These are phyloP conservation scores for grape (Vitis vinifera) DNA, from an alignment of 164 flowering plant species.

Conservation along the genomic window DNA sequence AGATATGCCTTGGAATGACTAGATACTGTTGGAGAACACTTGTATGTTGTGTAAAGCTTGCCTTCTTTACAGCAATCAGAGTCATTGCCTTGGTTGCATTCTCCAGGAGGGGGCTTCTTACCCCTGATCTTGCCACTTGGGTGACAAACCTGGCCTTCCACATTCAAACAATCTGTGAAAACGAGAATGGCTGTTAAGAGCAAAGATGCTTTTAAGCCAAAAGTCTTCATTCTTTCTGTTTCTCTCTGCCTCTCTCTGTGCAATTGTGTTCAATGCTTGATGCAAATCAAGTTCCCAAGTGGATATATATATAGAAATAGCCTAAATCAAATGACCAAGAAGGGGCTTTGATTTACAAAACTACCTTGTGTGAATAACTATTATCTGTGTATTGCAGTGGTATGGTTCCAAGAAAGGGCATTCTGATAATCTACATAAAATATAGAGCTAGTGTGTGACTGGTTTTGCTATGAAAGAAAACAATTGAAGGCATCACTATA, in stretches of 20 bases:
- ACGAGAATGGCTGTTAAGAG: not conserved
- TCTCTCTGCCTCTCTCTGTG: not conserved
- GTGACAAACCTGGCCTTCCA: not conserved
- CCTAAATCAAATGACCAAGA: not conserved
- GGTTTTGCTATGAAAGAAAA: no score
- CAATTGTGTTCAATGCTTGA: not conserved
- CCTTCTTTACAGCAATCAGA: slow-evolving; percentile 8
- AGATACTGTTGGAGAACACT: slow-evolving; percentile 4
- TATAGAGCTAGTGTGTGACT: no score
- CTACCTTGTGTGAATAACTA: no score
- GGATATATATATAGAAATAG: not conserved
- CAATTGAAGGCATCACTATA: no score
- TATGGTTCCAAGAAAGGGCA: no score
- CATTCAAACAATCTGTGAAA: slow-evolving; percentile 1
- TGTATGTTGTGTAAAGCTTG: slow-evolving; percentile 2
- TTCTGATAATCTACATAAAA: no score
- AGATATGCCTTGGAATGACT: slow-evolving; percentile 2
- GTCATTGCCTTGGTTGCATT: slow-evolving; percentile 8
- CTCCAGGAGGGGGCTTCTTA: slow-evolving; percentile 3
- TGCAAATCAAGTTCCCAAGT: not conserved
- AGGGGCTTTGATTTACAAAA: no score
- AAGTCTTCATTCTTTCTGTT: not conserved
- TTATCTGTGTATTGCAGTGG: no score
- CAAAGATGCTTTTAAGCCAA: not conserved
- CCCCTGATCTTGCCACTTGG: slow-evolving; percentile 7